Evolutionary conservation across 2,329 filamentous ascomycete genomes (phyloP), one percentile per base, ranked within the genome.

Genomic region (Ophiostoma piceae): DNA sequence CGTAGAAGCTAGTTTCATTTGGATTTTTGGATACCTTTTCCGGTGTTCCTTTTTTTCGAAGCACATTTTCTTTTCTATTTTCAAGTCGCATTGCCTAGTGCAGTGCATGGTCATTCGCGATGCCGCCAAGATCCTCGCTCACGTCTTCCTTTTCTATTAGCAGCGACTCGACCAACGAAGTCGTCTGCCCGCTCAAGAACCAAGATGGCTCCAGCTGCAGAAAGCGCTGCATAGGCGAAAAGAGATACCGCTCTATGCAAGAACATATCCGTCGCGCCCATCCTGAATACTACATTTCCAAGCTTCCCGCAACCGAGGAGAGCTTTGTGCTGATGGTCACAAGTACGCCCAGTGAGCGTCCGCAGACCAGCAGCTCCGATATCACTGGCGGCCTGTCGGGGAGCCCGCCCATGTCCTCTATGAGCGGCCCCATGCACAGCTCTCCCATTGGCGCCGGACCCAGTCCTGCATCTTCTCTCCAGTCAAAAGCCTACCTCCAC

Each of bases 251-350:
- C 80, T 98, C 94, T 73, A 98, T 99, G 92, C 95, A 98, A 82
- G 95, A 99, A 86, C 95, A 99, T 78, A 98, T 99, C 77, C 92
- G 95, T 76, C 90, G 95, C 80, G 94, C 95, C 75, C 95, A 99
- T 79, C 94, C 94, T 72, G 93, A 96, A 79, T 91, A 97, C 80
- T 98, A 98, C 82, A 96, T 99, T 76, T 90, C 95, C 67, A 97
- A 98, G 86, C 90, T 98, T 76, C 94, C 95, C 74, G 95, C 95
- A 67, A 99, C 94, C 75, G 94, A 97, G 80, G 94, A 98, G 82
- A 97, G 93, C 88, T 97, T 99, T 81, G 84, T 91, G 77, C 85
- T 97, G 79, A 98, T 98, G 95, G 92, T 98, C 80, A 96, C 89
- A 79, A 93, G 92, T 74, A 90, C 92, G 73, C 94, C 92, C n/a